Evolutionary conservation across 225 moss, liverwort and hornwort genomes (phyloP), one percentile per base, ranked within the genome.

Genomic region (Bryoerythrophyllum caledonicum): DNA sequence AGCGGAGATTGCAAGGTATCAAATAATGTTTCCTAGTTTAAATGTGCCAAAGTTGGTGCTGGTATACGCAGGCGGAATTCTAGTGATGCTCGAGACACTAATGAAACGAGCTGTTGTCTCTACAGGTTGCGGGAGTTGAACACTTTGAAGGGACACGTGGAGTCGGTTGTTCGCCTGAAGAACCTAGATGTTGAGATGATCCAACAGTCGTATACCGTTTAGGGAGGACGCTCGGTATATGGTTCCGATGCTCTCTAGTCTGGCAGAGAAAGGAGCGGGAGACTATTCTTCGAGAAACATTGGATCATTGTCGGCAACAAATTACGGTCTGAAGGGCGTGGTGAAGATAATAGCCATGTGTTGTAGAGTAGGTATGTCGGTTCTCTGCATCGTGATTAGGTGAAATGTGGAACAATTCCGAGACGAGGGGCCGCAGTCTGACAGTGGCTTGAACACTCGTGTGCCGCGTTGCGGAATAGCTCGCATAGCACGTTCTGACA

Each of bases 121-220:
- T 82, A 60, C 82, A 95, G 91, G 80, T 74, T 95, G 81, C 79
- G 93, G 51, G 91, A 95, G 74, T 65, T 93, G 30, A 74, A 91
- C 64, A 95, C 93, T 17, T 52, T 95, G 51, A 95, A 95, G 75
- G 93, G 93, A 28, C 93, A 95, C 63, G 88, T 95, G 13, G 93
- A 95, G 80, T 95, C 91, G 1, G 93, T 95, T 0, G 93, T 95
- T 14, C 85, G 90, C 27, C 28, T 93, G 82, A 95, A 95, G 80
- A 92, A 92, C 43, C 74, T 95, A 76, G 95, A 93, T 53, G 86
- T 95, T 21, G 83, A 91, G 68, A 93, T 84, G 64, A 95, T 95
- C 71, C 93, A 93, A 78, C 91, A 90, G 71, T 76, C 95, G 17
- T 95, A 95, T 72, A 95, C 95, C 4, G 90, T 95, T 30, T 88